These are phyloP conservation scores for Leccinum laetum DNA, from an alignment of 1,284 basidiomycete species.

Conservation along the genomic window DNA sequence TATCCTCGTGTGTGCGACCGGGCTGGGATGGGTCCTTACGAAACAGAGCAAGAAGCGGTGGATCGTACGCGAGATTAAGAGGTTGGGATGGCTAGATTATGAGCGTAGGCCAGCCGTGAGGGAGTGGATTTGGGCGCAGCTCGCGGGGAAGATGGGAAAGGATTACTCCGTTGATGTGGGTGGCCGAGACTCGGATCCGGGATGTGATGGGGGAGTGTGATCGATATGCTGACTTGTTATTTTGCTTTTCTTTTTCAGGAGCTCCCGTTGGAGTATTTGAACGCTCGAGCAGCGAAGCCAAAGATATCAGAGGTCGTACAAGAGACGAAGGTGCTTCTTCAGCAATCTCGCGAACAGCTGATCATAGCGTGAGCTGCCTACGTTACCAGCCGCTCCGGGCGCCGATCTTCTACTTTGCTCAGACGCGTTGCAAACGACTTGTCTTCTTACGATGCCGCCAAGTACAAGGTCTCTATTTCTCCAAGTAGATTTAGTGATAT, in stretches of 20 bases:
- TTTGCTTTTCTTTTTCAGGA: conserved; percentile 44
- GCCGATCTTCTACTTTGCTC: conserved; percentile 6
- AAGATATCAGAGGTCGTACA: conserved; percentile 82
- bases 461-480: conserved; percentile 72
- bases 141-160: conserved; percentile 92
- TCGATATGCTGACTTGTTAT: neutral
- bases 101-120: conserved; percentile 62
- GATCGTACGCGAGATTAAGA: conserved; percentile 84
- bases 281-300: conserved; percentile 42
- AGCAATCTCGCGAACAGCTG: conserved; percentile 86
- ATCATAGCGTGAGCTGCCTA: conserved; percentile 77
- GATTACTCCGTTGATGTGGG: conserved; percentile 91
- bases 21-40: conserved; percentile 92
- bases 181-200: neutral
- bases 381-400: neutral
- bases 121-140: conserved; percentile 84
- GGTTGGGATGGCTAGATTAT: conserved; percentile 87
- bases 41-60: conserved; percentile 94
- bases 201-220: conserved; percentile 31
- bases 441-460: conserved; percentile 74
- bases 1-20: conserved; percentile 43
- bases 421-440: conserved; percentile 85
- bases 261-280: conserved; percentile 70
- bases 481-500: conserved; percentile 49
- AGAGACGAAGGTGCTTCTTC: conserved; percentile 90